Percentiles rank a stretch among this genome's conserved stretches.
Evolutionary conservation across 2,329 filamentous ascomycete species (phyloP).

Genomic region (Coniochaeta sp.): DNA sequence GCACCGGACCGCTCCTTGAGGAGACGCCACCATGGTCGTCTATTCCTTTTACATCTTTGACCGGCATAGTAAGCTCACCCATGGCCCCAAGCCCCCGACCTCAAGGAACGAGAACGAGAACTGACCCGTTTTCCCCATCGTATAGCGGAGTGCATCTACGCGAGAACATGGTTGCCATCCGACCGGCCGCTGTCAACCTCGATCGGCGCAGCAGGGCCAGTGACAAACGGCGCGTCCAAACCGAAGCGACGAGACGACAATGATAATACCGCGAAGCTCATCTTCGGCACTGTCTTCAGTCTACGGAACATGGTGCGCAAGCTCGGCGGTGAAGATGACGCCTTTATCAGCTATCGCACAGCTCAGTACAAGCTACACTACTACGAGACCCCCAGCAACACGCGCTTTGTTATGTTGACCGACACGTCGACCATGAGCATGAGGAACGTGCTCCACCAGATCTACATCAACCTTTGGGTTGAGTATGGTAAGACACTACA

Average conservation of each 20-base stretch:
- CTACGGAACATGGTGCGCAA: conserved; percentile 95
- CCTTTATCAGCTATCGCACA: conserved; percentile 90
- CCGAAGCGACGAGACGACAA: conserved; percentile 56
- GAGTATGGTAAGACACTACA: conserved; percentile 62
- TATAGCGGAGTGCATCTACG: conserved; percentile 94
- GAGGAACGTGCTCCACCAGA: conserved; percentile 91
- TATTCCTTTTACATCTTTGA: conserved; percentile 99
- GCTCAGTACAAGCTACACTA: conserved; percentile 97
- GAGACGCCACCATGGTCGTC: conserved; percentile 63
- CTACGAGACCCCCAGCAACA: conserved; percentile 93
- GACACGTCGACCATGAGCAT: conserved; percentile 85
- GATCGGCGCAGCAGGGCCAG: conserved; percentile 34
- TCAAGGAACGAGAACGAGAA: background rate
- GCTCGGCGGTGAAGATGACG: conserved; percentile 87
- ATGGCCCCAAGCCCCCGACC: background rate
- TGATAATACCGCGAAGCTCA: conserved; percentile 62
- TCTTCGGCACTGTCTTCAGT: conserved; percentile 95
- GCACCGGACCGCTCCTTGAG: background rate
- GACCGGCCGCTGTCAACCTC: conserved; percentile 31
- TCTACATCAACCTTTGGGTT: conserved; percentile 96
- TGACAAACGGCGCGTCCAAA: conserved; percentile 40
- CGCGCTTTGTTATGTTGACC: conserved; percentile 95
- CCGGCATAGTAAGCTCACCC: conserved; percentile 71
- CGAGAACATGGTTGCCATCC: conserved; percentile 68
- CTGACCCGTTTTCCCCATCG: background rate